Conservation (phyloP, 257 asterid species). For the Plectranthus barbatus region DNA sequence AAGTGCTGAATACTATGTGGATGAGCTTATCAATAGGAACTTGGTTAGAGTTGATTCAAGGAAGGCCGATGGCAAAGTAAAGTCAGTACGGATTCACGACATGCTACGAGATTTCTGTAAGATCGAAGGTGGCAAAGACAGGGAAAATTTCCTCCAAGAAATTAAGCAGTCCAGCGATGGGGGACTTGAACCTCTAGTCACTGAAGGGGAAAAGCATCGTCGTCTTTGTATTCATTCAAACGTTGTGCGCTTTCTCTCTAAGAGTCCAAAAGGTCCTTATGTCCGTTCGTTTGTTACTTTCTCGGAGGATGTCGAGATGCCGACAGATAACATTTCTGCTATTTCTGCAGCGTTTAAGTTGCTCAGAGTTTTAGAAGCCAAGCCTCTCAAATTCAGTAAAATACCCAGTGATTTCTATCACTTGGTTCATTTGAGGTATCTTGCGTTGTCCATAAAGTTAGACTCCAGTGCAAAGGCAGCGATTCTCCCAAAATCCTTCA, state of each 20-base stretch:
- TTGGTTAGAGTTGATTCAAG: neutral
- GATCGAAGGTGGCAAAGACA: neutral
- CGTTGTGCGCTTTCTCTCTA: neutral
- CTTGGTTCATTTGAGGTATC: slow-evolving; percentile 29
- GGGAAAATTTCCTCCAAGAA: slow-evolving; percentile 22
- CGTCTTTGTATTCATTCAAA: slow-evolving; percentile 30
- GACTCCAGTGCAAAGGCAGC: neutral
- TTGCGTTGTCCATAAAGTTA: slow-evolving; percentile 15
- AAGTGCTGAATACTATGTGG: slow-evolving; percentile 5
- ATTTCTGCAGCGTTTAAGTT: slow-evolving; percentile 25
- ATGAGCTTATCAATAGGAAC: slow-evolving; percentile 15
- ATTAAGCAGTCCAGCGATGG: slow-evolving; percentile 10
- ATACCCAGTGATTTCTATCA: slow-evolving; percentile 16
- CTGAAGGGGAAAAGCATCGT: slow-evolving; percentile 8
- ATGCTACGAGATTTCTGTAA: slow-evolving; percentile 18
- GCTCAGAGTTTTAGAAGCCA: slow-evolving; percentile 35
- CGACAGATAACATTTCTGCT: slow-evolving; percentile 3
- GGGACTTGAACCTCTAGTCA: neutral
- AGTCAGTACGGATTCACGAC: slow-evolving; percentile 19
- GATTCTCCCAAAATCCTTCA: slow-evolving; percentile 15
- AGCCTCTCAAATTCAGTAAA: slow-evolving; percentile 18
- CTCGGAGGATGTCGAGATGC: slow-evolving; percentile 13
- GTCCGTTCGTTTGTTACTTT: slow-evolving; percentile 32
- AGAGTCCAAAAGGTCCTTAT: slow-evolving; percentile 11
- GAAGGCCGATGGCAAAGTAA: slow-evolving; percentile 14